Base-by-base conservation (phyloP, 2,329 filamentous ascomycete species). In the Fusarium nodosum region DNA sequence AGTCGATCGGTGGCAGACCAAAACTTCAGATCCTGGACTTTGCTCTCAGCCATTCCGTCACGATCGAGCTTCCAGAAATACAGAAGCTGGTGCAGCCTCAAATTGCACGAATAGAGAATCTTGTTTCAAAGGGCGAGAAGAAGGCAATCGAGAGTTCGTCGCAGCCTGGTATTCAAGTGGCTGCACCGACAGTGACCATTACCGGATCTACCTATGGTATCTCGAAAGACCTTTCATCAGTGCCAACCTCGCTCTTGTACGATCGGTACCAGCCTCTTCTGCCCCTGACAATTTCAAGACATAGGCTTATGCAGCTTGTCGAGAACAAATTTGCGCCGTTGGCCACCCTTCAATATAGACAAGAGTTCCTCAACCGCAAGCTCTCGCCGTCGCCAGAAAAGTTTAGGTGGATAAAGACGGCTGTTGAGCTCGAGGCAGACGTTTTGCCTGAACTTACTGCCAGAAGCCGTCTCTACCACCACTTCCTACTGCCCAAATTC, bases 151-250 rank as follows among this genome's bases (percentile, higher is more conserved):
- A 66, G 6, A 44, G 47, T 15, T 45, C 57, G 16, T 50, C 56
- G 24, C 63, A 61, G n/a, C 64, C 67, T 7, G 60, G 61, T 31
- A 54, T 76, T 4, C 64, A 74, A 39, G 68, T 69, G 3, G 38
- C 66, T 18, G 70, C 68, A 7, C 82, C 82, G 6, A 77, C 77
- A 9, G 48, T 84, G 12, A 81, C 78, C 3, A 60, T 84, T 16
- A 77, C 79, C 2, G 79, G 77, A 3, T 81, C 81, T 1, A 73
- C 81, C 1, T 83, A 84, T 39, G 82, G 82, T 0, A 73, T 83
- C 16, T 66, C 68, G 16, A 61, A 56, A 22, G 74, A 74, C 26
- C 39, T 77, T 12, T 75, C 75, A 24, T 71, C 66, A 31, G 69
- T 81, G 5, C 76, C 78, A 4, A 66, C 77, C 8, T 64, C 77